A percentile compares a stretch with the other conserved stretches of the same genome.
These are phyloP conservation scores for Xylaria hypoxylon DNA, from an alignment of 2,329 filamentous ascomycete genomes.

Conservation along the genomic window DNA sequence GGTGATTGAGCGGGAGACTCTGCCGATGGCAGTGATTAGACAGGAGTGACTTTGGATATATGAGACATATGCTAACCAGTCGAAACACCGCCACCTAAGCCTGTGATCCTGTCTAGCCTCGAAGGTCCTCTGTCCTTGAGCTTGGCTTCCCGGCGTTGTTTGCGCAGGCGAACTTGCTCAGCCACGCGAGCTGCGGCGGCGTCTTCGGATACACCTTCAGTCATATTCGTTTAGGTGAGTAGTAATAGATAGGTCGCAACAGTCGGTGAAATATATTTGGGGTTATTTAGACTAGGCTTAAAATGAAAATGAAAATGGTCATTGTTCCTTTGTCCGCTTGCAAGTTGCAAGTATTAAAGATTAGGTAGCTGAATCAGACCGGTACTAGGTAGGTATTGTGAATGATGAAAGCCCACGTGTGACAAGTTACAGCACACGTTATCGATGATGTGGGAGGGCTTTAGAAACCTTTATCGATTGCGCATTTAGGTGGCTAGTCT, in stretches of 20 bases:
- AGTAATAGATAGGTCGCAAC: constrained; percentile 1
- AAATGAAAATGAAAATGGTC: not conserved
- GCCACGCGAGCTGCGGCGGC: constrained; percentile 64
- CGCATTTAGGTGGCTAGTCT: not conserved
- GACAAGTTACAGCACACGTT: constrained; percentile 24
- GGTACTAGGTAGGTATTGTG: not conserved
- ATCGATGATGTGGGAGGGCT: constrained; percentile 20
- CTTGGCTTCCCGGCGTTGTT: constrained; percentile 83
- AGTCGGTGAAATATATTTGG: not conserved
- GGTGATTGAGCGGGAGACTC: constrained; percentile 50
- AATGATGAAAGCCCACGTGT: constrained; percentile 30
- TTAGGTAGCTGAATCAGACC: constrained; percentile 16
- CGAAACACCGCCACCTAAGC: constrained; percentile 70
- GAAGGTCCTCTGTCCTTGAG: constrained; percentile 77
- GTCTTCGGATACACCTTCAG: constrained; percentile 55
- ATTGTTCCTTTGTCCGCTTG: constrained; percentile 18
- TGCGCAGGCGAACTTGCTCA: constrained; percentile 78
- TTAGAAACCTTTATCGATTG: constrained; percentile 21
- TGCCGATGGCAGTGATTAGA: constrained; percentile 44
- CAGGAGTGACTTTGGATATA: not conserved
- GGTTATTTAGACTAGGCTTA: constrained; percentile 6
- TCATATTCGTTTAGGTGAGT: constrained; percentile 39
- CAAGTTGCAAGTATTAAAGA: not conserved
- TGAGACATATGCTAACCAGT: constrained; percentile 53
- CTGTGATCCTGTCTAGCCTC: constrained; percentile 80